Conservation (phyloP, 2,329 filamentous ascomycete genomes). For the Cryphonectria radicalis region DNA sequence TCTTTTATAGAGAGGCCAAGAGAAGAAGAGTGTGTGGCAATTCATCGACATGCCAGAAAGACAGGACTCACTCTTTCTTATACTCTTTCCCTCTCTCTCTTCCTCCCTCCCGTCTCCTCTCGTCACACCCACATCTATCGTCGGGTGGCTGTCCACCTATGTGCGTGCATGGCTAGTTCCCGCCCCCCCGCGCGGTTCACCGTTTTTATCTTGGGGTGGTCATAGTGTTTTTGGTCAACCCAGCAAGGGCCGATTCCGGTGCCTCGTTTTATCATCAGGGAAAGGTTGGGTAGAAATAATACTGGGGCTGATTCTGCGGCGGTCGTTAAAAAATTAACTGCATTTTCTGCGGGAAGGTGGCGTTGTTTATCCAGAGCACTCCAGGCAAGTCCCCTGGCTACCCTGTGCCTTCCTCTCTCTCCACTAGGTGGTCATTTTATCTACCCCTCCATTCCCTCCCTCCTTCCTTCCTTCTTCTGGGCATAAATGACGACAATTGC, state of each 20-base stretch:
- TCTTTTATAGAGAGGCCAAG: not conserved
- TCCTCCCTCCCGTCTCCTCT: not conserved
- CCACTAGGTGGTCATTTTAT: too few relatives aligned
- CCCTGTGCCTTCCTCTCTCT: too few relatives aligned
- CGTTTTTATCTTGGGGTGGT: not conserved
- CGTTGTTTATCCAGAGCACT: not conserved
- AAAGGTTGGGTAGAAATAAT: not conserved
- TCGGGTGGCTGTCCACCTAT: not conserved
- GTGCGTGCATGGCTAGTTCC: not conserved
- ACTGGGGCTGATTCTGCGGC: not conserved
- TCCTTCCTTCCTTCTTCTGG: not conserved
- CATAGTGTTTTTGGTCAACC: not conserved
- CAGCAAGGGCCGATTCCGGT: not conserved
- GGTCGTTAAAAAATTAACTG: too few relatives aligned
- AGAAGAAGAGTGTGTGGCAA: not conserved
- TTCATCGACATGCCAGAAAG: not conserved
- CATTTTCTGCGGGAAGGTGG: not conserved
- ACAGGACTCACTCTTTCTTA: not conserved
- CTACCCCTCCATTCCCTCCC: too few relatives aligned
- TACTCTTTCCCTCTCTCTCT: not conserved
- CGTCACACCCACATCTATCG: not conserved
- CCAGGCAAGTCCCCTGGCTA: not conserved
- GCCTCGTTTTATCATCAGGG: not conserved
- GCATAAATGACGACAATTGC: not conserved
- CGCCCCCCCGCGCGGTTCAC: not conserved